Evolutionary conservation across 2,329 filamentous ascomycete genomes (phyloP).

Genomic region (Epichloe uncinata): DNA sequence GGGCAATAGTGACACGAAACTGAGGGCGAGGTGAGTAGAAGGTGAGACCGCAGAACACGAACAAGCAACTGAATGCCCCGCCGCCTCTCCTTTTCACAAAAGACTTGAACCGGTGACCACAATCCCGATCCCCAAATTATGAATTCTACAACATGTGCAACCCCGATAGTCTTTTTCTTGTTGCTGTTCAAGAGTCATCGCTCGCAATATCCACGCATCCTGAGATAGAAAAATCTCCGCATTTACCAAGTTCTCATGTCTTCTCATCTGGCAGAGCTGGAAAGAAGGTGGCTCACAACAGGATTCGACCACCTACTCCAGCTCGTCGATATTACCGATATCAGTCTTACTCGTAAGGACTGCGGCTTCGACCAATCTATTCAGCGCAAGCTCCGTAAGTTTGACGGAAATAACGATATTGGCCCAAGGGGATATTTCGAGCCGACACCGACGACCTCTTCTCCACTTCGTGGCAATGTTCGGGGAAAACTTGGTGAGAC

Average conservation of each 20-base stretch:
- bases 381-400: constrained; percentile 16
- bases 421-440: neutral
- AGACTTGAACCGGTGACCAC: too few relatives aligned
- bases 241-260: constrained; percentile 14
- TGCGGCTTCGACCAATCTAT: constrained; percentile 21
- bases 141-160: too few relatives aligned
- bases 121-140: too few relatives aligned
- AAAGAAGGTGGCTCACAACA: constrained; percentile 21
- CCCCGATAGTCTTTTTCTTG: too few relatives aligned
- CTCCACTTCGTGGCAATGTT: constrained; percentile 10
- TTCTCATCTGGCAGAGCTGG: constrained; percentile 14
- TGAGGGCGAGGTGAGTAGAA: neutral
- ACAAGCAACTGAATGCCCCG: neutral
- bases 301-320: constrained; percentile 13
- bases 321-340: constrained; percentile 12
- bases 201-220: neutral
- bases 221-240: neutral
- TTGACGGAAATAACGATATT: constrained; percentile 17
- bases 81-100: too few relatives aligned
- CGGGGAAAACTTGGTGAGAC: constrained; percentile 16
- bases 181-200: neutral
- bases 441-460: neutral
- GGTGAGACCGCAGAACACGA: neutral
- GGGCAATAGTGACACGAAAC: neutral
- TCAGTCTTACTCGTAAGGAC: constrained; percentile 11